phyloP scores from a whole-genome alignment of 1,284 basidiomycete species.

The Sanghuangporus sanghuang region DNA sequence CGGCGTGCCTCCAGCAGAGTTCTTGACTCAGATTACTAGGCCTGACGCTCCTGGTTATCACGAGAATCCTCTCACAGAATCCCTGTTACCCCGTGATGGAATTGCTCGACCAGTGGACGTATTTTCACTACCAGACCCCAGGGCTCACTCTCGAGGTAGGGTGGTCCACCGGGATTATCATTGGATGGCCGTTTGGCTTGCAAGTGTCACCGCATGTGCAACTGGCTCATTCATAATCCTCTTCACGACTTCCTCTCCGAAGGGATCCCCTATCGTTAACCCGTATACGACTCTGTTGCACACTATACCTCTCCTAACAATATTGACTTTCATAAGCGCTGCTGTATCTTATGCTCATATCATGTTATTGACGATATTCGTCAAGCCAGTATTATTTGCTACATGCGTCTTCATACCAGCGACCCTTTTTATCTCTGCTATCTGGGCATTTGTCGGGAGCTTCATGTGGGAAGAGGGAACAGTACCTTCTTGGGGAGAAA shows the following conservation, averaged over 20 bases:
- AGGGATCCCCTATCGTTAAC: constrained; percentile 31
- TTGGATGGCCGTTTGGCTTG: constrained; percentile 67
- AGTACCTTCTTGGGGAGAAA: constrained; percentile 75
- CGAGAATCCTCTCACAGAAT: constrained; percentile 56
- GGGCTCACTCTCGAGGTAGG: constrained; percentile 51
- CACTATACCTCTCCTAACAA: constrained; percentile 78
- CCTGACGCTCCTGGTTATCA: constrained; percentile 32
- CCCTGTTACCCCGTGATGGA: constrained; percentile 66
- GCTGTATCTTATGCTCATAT: constrained; percentile 73
- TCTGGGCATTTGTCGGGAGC: constrained; percentile 87
- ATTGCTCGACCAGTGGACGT: constrained; percentile 54
- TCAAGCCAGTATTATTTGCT: constrained; percentile 75
- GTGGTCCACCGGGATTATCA: constrained; percentile 66
- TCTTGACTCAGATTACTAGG: constrained; percentile 28
- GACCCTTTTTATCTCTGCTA: constrained; percentile 73
- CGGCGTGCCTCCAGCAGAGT: constrained; percentile 33
- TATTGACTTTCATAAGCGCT: constrained; percentile 72
- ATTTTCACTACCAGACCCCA: constrained; percentile 70
- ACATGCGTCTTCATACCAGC: constrained; percentile 80
- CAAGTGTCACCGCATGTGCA: constrained; percentile 51
- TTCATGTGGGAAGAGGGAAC: constrained; percentile 77
- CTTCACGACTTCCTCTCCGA: constrained; percentile 42
- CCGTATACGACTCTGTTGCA: constrained; percentile 78
- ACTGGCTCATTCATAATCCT: constrained; percentile 60
- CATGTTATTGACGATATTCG: constrained; percentile 70